A percentile compares a stretch with the other conserved stretches of the same genome.
These are phyloP conservation scores for Tuber brumale DNA, from an alignment of 495 filamentous ascomycete genomes.

Conservation along the genomic window DNA sequence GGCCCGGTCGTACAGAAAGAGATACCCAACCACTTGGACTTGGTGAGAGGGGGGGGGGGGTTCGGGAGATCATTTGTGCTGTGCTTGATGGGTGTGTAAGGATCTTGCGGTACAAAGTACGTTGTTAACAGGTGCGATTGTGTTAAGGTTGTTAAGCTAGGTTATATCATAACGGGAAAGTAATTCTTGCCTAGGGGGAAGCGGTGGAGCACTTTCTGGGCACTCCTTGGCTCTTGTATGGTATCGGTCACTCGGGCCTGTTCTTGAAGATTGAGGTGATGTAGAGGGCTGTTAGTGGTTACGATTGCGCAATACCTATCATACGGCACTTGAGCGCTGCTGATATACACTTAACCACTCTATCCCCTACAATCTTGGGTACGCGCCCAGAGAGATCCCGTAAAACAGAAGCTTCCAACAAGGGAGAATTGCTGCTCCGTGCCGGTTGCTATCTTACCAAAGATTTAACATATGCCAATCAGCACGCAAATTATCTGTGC, in stretches of 20 bases:
- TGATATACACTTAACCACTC: not conserved
- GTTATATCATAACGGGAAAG: not conserved
- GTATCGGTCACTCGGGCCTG: not conserved
- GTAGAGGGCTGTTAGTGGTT: not conserved
- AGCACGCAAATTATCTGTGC: not conserved
- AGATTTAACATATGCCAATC: not conserved
- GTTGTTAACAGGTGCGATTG: not conserved
- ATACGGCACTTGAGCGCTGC: not conserved
- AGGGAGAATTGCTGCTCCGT: constrained; percentile 1
- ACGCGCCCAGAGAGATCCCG: not conserved
- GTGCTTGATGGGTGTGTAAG: not conserved
- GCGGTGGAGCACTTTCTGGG: not conserved
- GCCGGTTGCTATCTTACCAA: constrained; percentile 1
- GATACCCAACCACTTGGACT: not conserved
- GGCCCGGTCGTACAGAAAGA: too few relatives aligned
- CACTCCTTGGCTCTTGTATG: not conserved
- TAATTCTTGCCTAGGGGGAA: not conserved
- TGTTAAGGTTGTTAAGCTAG: not conserved
- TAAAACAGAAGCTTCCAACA: not conserved
- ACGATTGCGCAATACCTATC: not conserved
- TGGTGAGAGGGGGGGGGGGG: not conserved
- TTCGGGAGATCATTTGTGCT: not conserved
- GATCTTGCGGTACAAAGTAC: not conserved
- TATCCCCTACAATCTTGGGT: not conserved
- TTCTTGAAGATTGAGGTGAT: not conserved